Evolutionary conservation across 352 stramenopile species (phyloP).

Genomic region (Globisporangium apiculatum): DNA sequence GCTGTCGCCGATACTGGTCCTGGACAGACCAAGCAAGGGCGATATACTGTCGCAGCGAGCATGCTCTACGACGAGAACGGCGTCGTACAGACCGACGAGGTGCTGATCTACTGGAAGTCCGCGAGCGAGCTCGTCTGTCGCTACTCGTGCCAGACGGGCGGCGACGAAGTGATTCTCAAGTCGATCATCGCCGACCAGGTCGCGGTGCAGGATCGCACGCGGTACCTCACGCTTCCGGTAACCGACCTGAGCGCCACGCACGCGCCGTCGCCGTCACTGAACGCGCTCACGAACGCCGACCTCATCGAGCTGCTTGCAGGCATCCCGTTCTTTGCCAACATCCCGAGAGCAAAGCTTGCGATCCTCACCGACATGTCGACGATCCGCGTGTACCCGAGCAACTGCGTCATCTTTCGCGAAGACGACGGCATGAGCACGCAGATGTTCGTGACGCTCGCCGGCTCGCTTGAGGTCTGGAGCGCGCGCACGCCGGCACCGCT

Average conservation of each 20-base stretch:
- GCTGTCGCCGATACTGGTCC: slow-evolving; percentile 3
- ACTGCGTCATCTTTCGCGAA: slow-evolving; percentile 64
- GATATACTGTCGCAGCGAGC: slow-evolving; percentile 10
- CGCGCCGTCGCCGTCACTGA: slow-evolving; percentile 29
- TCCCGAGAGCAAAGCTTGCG: slow-evolving; percentile 51
- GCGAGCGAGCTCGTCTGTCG: slow-evolving; percentile 52
- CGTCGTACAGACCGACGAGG: slow-evolving; percentile 29
- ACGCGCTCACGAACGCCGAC: slow-evolving; percentile 61
- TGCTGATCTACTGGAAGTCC: slow-evolving; percentile 61
- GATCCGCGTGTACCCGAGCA: slow-evolving; percentile 64
- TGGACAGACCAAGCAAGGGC: slow-evolving; percentile 14
- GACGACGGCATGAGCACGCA: slow-evolving; percentile 73
- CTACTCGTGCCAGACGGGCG: slow-evolving; percentile 45
- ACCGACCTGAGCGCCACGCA: slow-evolving; percentile 27
- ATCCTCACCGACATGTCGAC: slow-evolving; percentile 68
- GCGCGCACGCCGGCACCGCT: slow-evolving; percentile 34
- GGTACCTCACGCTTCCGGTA: slow-evolving; percentile 27
- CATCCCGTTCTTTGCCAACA: slow-evolving; percentile 68
- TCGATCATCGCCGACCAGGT: slow-evolving; percentile 40
- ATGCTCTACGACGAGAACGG: slow-evolving; percentile 21
- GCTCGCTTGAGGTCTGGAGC: slow-evolving; percentile 55
- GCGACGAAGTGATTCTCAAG: slow-evolving; percentile 63
- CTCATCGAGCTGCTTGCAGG: slow-evolving; percentile 45
- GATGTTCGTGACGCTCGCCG: slow-evolving; percentile 73
- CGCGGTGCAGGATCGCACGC: slow-evolving; percentile 33